phyloP scores from a whole-genome alignment of 176 grass and related monocot genomes.

The Cenchrus purpureus region DNA sequence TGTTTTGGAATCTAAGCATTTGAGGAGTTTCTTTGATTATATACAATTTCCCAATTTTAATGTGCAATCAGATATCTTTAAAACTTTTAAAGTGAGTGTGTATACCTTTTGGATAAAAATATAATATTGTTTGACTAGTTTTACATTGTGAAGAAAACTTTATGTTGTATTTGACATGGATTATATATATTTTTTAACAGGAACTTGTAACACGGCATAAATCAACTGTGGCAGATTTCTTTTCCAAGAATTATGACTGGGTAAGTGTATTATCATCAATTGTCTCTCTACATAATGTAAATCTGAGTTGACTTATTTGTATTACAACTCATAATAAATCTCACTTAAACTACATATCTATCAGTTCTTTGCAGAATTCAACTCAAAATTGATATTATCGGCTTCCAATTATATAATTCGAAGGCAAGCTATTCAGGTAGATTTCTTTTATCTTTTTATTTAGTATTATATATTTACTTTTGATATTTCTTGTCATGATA shows the following conservation, averaged over 20 bases:
- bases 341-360: no score
- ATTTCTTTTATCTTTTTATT: not conserved
- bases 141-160: not conserved
- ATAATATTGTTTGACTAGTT: not conserved
- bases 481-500: not conserved
- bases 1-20: conserved; percentile 50
- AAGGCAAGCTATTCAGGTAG: conserved; percentile 58
- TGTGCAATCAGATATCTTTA: conserved; percentile 59
- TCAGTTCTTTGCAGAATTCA: conserved; percentile 73
- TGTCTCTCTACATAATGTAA: no score
- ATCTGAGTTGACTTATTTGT: no score
- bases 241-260: conserved; percentile 71
- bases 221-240: conserved; percentile 50
- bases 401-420: conserved; percentile 57
- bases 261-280: conserved; percentile 10
- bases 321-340: no score
- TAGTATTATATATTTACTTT: not conserved
- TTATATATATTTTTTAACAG: conserved; percentile 25
- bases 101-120: not conserved
- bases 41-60: conserved; percentile 67
- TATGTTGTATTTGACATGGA: not conserved
- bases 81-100: conserved; percentile 65
- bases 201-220: conserved; percentile 66
- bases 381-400: conserved; percentile 50
- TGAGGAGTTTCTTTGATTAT: conserved; percentile 66